A percentile compares a stretch with the other conserved stretches of the same genome.
phyloP scores from a whole-genome alignment of 1,284 basidiomycete genomes.

The Ustilago trichophora region DNA sequence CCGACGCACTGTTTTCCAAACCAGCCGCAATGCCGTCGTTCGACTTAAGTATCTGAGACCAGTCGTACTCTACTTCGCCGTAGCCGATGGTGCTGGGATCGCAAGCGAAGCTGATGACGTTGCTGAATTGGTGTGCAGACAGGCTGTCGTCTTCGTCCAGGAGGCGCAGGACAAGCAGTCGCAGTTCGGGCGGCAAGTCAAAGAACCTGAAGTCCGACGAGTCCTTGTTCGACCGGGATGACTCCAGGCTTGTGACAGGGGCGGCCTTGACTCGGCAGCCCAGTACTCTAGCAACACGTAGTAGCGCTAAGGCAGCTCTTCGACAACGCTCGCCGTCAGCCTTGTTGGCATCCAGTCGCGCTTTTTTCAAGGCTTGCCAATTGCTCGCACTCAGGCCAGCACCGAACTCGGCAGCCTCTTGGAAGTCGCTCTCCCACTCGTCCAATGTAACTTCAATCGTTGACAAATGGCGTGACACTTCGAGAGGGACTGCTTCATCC shows the following conservation, averaged over 20 bases:
- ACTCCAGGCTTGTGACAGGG: too few relatives aligned
- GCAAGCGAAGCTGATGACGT: conserved; percentile 38
- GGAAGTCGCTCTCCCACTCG: conserved; percentile 26
- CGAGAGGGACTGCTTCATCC: conserved; percentile 6
- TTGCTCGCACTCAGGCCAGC: conserved; percentile 1
- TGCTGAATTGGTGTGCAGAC: conserved; percentile 18
- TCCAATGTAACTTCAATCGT: conserved; percentile 10
- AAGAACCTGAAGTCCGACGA: too few relatives aligned
- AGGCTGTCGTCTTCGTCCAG: conserved; percentile 11
- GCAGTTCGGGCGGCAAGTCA: conserved; percentile 31
- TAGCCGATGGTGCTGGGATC: conserved; percentile 39
- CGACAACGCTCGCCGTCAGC: neutral
- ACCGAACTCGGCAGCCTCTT: conserved; percentile 14
- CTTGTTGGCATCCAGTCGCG: neutral
- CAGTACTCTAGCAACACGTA: conserved; percentile 11
- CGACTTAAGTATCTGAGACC: neutral
- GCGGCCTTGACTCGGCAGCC: conserved; percentile 9
- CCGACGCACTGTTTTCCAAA: neutral
- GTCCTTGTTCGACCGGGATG: too few relatives aligned
- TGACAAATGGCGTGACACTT: conserved; percentile 9
- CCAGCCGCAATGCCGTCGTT: too few relatives aligned
- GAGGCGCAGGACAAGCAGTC: conserved; percentile 23
- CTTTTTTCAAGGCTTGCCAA: neutral
- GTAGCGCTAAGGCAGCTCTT: conserved; percentile 6
- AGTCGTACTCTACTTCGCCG: conserved; percentile 13